Base-by-base conservation (phyloP, 148 eudicot genomes). In the Diospyros lotus region DNA sequence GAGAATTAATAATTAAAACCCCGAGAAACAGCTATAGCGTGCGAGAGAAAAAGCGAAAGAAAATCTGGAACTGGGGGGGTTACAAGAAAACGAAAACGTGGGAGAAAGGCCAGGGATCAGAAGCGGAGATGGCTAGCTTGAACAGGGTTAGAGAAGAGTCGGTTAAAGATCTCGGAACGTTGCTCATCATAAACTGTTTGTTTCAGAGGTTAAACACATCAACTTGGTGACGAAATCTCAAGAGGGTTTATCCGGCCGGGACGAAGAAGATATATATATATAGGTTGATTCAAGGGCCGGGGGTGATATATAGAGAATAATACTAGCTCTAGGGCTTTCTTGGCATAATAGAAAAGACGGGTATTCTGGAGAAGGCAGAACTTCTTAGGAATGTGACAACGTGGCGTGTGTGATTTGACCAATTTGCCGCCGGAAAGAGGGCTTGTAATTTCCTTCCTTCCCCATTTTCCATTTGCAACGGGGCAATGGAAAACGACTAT, bases 31-130 rank as follows among this genome's bases (percentile, higher is more conserved):
- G 28, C 28, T 15, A 5, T 39, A 71, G 0, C 28, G 28, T 0
- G 28, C 28, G 28, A 71, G 42, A 58, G n/a, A 55, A 0, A 2
- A 2, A 43, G 59, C 55, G 7, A 56, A 18, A 46, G 63, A 42
- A 44, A 55, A 52, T 38, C 51, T 7, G n/a, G 39, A 18, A 62
- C 28, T 14, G 7, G 6, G 18, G 12, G 42, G 71, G 81, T 78
- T 85, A 86, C 58, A 80, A 86, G 72, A 72, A 73, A 18, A 68
- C 58, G 72, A 72, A 73, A 18, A 68, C 58, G 41, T 73, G 14
- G 69, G 97, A 90, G 55, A 92, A 92, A 12, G 94, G 98, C 98
- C 98, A 92, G 53, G 98, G 97, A 42, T 94, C 91, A 5, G 94
- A 86, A 39, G 91, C 77, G 8, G 92, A 92, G 75, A 92, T 89